phyloP scores from a whole-genome alignment of 192 early-diverging fungal genomes.

The Nowakowskiella sp. region DNA sequence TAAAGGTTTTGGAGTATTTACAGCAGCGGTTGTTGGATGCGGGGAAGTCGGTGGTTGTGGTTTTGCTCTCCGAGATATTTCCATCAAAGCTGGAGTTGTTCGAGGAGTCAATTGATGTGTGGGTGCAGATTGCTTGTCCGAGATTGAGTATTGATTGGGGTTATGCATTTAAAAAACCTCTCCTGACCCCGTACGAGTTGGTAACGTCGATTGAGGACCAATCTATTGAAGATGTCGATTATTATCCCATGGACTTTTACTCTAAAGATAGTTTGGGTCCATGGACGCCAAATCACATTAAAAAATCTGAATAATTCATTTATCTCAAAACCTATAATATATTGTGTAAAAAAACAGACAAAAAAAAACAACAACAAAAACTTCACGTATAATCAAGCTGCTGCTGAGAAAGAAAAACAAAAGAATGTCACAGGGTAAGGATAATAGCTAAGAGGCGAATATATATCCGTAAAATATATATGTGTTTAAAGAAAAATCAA shows the following conservation, averaged over 20 bases:
- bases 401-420: no score
- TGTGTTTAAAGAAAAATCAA: no score
- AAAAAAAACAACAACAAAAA: no score
- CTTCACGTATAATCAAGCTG: no score
- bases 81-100: slow-evolving; percentile 87
- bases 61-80: slow-evolving; percentile 92
- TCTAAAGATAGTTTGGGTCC: slow-evolving; percentile 79
- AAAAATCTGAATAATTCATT: no score
- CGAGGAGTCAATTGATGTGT: slow-evolving; percentile 55
- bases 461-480: no score
- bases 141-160: slow-evolving; percentile 98
- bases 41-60: slow-evolving; percentile 55
- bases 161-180: slow-evolving; percentile 83
- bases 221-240: slow-evolving; percentile 1
- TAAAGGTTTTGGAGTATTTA: slow-evolving; percentile 81
- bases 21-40: slow-evolving; percentile 55
- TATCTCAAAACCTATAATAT: no score
- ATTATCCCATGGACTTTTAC: slow-evolving; percentile 99
- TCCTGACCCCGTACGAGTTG: slow-evolving; percentile 87
- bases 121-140: slow-evolving; percentile 95
- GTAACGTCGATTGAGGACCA: not conserved
- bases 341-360: no score
- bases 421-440: no score
- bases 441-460: no score
- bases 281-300: slow-evolving; percentile 88